Percentiles rank a stretch among this genome's conserved stretches.
phyloP scores from a whole-genome alignment of 2,329 filamentous ascomycete genomes.

The Curvularia eragrostidis region DNA sequence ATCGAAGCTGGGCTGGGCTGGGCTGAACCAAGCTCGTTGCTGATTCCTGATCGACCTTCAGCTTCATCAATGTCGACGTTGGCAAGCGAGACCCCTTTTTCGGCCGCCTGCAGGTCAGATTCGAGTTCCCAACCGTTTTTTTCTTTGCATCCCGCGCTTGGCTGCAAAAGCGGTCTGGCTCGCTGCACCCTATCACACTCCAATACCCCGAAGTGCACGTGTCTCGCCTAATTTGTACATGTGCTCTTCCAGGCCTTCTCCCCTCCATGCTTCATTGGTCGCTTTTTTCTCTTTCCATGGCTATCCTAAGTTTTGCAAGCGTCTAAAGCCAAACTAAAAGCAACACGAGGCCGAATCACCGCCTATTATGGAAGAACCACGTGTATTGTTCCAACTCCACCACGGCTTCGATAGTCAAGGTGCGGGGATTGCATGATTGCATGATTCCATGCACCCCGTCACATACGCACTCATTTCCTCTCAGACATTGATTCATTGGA shows the following conservation, averaged over 20 bases:
- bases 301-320: slow-evolving; percentile 11
- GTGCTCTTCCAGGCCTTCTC: slow-evolving; percentile 14
- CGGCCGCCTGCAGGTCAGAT: slow-evolving; percentile 13
- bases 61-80: neutral
- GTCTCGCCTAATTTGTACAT: slow-evolving; percentile 25
- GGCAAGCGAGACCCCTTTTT: slow-evolving; percentile 18
- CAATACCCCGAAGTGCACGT: slow-evolving; percentile 32
- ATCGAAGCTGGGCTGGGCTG: neutral
- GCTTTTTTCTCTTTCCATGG: slow-evolving; percentile 18
- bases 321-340: slow-evolving; percentile 19
- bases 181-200: slow-evolving; percentile 43
- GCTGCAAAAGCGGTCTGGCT: slow-evolving; percentile 25
- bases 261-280: slow-evolving; percentile 30
- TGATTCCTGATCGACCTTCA: neutral
- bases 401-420: slow-evolving; percentile 2
- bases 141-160: slow-evolving; percentile 32
- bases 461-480: neutral
- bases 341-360: slow-evolving; percentile 21
- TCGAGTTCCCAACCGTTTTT: slow-evolving; percentile 20
- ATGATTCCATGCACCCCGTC: neutral
- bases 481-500: neutral
- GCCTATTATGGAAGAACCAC: slow-evolving; percentile 7
- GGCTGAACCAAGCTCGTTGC: neutral
- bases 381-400: slow-evolving; percentile 1
- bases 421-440: neutral